Conservation (phyloP, 2,329 filamentous ascomycete species). For the Rutstroemia sp. region DNA sequence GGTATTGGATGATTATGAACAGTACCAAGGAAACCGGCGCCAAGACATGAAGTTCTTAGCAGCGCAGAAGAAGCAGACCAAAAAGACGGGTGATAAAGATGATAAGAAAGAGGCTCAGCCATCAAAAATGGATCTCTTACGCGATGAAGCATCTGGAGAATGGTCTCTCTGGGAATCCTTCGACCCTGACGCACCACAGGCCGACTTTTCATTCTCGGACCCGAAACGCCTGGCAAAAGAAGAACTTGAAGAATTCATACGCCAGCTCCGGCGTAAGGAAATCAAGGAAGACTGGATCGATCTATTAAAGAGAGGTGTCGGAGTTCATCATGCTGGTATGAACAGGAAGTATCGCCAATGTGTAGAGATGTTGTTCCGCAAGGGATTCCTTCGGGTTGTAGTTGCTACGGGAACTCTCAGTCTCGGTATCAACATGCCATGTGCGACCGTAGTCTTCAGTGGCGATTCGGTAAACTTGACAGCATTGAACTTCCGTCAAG, state of each 20-base stretch:
- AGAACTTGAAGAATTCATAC: constrained; percentile 50
- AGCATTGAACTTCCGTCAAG: constrained; percentile 69
- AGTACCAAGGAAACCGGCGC: constrained; percentile 39
- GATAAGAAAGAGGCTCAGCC: too few species aligned
- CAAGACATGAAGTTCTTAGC: too few species aligned
- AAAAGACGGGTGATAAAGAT: too few species aligned
- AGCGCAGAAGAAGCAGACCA: too few species aligned
- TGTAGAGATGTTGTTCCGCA: constrained; percentile 68
- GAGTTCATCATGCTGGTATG: constrained; percentile 74
- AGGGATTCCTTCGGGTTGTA: constrained; percentile 62
- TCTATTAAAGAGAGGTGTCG: constrained; percentile 60
- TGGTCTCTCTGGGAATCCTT: constrained; percentile 55
- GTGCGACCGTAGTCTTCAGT: constrained; percentile 71
- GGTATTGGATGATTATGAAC: constrained; percentile 50
- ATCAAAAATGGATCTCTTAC: constrained; percentile 45
- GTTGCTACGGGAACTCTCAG: constrained; percentile 71
- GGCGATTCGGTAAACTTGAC: constrained; percentile 69
- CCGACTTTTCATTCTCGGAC: constrained; percentile 61
- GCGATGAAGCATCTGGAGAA: constrained; percentile 49
- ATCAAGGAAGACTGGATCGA: constrained; percentile 48
- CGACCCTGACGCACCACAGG: constrained; percentile 55
- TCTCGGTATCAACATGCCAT: constrained; percentile 78
- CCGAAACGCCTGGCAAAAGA: constrained; percentile 46
- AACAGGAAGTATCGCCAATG: constrained; percentile 68
- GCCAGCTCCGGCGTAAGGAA: constrained; percentile 42